These are phyloP conservation scores for Syzygium oleosum DNA, from an alignment of 345 rosid genomes.

Conservation along the genomic window DNA sequence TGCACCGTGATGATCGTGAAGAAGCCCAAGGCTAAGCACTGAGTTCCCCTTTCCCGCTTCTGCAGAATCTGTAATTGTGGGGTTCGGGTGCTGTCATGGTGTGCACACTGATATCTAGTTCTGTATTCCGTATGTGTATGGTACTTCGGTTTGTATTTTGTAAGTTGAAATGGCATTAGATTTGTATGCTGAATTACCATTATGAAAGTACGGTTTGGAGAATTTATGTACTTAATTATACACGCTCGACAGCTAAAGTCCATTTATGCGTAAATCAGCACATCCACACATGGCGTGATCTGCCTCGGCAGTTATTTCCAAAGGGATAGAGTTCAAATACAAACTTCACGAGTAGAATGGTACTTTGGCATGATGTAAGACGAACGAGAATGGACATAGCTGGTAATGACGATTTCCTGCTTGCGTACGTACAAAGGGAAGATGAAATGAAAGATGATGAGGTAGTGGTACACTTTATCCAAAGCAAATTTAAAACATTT, in stretches of 20 bases:
- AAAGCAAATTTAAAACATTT: not conserved
- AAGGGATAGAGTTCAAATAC: not conserved
- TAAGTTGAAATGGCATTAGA: not conserved
- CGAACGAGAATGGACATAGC: not conserved
- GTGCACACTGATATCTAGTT: not conserved
- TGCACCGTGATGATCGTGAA: constrained; percentile 90
- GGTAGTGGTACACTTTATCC: not conserved
- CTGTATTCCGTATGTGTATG: not conserved
- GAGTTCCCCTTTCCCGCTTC: not conserved
- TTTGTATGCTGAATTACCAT: not conserved
- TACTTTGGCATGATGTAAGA: not conserved
- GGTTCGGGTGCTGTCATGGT: not conserved
- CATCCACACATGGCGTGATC: not conserved
- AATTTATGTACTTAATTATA: not conserved
- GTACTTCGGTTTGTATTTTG: not conserved
- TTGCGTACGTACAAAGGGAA: not conserved
- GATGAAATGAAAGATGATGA: not conserved
- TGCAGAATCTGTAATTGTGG: not conserved
- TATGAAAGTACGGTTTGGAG: not conserved
- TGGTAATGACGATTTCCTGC: not conserved
- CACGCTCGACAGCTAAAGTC: not conserved
- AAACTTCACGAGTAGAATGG: not conserved
- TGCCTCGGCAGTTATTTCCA: not conserved
- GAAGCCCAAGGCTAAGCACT: constrained; percentile 74
- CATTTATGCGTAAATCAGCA: not conserved